Evolutionary conservation across 2,329 filamentous ascomycete genomes (phyloP), one percentile per base, ranked within the genome.

Genomic region (Cephalotrichum gorgonifer): DNA sequence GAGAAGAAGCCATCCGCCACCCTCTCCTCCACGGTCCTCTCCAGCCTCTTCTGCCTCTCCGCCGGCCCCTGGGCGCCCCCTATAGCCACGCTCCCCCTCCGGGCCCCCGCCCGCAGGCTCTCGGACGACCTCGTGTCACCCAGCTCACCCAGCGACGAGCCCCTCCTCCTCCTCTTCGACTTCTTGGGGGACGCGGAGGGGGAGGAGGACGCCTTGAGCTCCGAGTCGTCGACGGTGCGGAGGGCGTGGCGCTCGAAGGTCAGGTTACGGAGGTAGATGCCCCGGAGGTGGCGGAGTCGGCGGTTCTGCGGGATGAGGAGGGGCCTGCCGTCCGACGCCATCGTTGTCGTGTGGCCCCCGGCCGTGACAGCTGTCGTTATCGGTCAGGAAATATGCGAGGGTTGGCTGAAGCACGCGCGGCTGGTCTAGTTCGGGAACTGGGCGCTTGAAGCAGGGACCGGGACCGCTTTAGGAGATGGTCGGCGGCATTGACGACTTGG

Each of bases 1-100:
- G 88, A 86, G 64, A 95, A 93, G 74, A 95, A 96, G 15, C 84
- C 82, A 66, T 96, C 86, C n/a, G 84, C 88, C 26, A 86, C 79
- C 7, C 87, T 76, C 55, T 83, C 75, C 63, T 93, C 86, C 30
- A 83, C 78, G 8, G 85, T 79, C 57, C 82, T 75, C 61, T 89
- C 84, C 47, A 93, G 68, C 59, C 79, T 81, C 61, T 79, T 78
- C 69, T 91, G 87, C 49, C 86, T 61, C 70, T 73, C 26, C 69
- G 62, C 22, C 64, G 60, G 25, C 28, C 27, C 31, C 38, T 31
- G 17, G 15, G 20, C 47, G 30, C 20, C 26, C 23, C 26, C 25
- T 31, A 27, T 8, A n/a, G n/a, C 35, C 25, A 49, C 25, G 8
- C 28, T 39, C 56, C 44, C 35, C 56, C 44, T 49, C 47, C 30